Conservation (phyloP, 2,329 filamentous ascomycete species). For the Raffaelea albimanens region DNA sequence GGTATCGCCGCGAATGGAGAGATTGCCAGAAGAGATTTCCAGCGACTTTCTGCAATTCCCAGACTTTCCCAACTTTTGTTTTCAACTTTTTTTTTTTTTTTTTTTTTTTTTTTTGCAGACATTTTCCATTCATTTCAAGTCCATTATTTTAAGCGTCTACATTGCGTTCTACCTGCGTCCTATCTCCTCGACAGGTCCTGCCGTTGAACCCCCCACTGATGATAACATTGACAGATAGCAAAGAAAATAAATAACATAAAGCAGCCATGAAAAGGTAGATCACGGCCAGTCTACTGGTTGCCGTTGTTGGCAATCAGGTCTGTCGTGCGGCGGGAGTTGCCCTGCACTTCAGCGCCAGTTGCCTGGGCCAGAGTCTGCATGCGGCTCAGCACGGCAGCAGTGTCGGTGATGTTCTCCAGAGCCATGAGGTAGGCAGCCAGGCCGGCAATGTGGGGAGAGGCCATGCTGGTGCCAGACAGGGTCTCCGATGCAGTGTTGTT, state of each 20-base stretch:
- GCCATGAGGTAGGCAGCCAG: constrained; percentile 16
- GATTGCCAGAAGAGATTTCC: too few species aligned
- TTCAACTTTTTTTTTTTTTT: too few species aligned
- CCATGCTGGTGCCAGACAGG: constrained; percentile 15
- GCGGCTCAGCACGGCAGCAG: constrained; percentile 50
- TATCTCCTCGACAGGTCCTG: too few species aligned
- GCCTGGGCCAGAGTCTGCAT: constrained; percentile 48
- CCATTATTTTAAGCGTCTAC: too few species aligned
- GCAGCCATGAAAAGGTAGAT: background rate
- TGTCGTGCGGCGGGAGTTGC: constrained; percentile 37
- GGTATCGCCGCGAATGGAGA: too few species aligned
- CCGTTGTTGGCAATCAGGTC: constrained; percentile 50
- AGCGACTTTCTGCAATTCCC: too few species aligned
- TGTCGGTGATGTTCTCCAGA: constrained; percentile 26
- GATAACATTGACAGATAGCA: background rate
- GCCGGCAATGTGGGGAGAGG: constrained; percentile 14
- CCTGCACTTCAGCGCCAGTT: constrained; percentile 32
- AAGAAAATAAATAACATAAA: background rate
- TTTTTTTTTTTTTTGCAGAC: too few species aligned
- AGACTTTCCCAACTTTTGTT: too few species aligned
- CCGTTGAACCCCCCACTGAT: too few species aligned
- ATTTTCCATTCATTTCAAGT: too few species aligned
- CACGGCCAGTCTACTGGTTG: constrained; percentile 15
- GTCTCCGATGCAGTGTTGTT: constrained; percentile 31
- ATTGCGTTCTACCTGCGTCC: too few species aligned